phyloP scores from a whole-genome alignment of 2,329 filamentous ascomycete genomes.

The Colletotrichum cereale region DNA sequence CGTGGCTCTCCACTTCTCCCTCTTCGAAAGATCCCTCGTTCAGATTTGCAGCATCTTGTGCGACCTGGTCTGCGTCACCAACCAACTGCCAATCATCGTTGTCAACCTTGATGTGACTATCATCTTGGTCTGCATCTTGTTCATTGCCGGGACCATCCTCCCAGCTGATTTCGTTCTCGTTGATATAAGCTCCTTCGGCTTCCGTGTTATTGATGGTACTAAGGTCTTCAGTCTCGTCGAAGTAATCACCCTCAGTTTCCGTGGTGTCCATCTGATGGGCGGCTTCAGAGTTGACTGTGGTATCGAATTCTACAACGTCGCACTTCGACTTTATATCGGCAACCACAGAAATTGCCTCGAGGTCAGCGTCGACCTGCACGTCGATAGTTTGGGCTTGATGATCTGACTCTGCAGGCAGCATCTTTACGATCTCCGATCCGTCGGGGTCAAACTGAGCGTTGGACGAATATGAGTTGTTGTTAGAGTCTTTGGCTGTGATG shows the following conservation, averaged over 20 bases:
- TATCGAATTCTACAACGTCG: background rate
- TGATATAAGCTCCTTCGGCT: constrained; percentile 1
- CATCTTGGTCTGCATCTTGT: constrained; percentile 3
- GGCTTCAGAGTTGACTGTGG: background rate
- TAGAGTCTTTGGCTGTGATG: constrained; percentile 18
- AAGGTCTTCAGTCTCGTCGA: constrained; percentile 7
- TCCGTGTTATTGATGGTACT: background rate
- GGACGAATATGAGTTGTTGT: constrained; percentile 23
- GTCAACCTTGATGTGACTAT: background rate
- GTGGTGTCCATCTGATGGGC: background rate
- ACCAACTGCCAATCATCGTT: constrained; percentile 31
- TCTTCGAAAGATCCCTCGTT: constrained; percentile 16
- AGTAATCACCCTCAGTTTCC: constrained; percentile 2
- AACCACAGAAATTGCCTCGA: background rate
- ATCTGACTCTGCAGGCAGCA: constrained; percentile 39
- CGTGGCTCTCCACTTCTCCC: constrained; percentile 18
- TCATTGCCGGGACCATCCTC: constrained; percentile 31
- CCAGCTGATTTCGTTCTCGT: constrained; percentile 42
- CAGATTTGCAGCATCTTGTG: constrained; percentile 41
- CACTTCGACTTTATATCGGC: constrained; percentile 7
- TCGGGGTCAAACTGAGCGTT: constrained; percentile 22
- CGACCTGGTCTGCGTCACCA: background rate
- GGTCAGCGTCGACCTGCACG: constrained; percentile 6
- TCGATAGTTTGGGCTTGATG: constrained; percentile 41
- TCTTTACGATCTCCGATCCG: background rate